These are phyloP conservation scores for Neurospora sp. DNA, from an alignment of 495 filamentous ascomycete genomes.

Conservation along the genomic window DNA sequence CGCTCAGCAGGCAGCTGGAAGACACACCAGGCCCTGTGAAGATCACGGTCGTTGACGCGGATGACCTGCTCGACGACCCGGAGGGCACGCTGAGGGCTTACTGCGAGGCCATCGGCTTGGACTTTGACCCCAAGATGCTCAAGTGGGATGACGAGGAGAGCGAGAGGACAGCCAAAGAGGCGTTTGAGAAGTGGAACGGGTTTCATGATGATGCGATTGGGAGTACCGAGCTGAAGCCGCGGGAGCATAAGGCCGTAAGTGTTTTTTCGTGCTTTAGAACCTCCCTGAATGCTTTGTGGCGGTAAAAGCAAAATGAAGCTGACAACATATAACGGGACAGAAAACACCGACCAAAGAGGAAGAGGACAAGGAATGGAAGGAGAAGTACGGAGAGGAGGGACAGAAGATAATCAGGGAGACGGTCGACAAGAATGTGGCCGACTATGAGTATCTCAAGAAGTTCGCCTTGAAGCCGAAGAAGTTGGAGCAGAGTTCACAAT, in stretches of 20 bases:
- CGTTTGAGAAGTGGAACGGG: constrained; percentile 92
- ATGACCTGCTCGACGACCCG: constrained; percentile 83
- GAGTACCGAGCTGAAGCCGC: constrained; percentile 59
- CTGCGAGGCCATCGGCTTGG: constrained; percentile 66
- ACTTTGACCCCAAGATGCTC: constrained; percentile 65
- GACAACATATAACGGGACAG: constrained; percentile 7
- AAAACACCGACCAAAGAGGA: constrained; percentile 40
- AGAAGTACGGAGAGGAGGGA: constrained; percentile 71
- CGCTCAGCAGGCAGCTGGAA: background rate
- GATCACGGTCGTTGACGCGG: constrained; percentile 88
- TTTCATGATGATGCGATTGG: constrained; percentile 92
- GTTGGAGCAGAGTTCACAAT: background rate
- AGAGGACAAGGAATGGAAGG: constrained; percentile 67
- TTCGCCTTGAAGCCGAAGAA: constrained; percentile 51
- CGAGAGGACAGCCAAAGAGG: constrained; percentile 49
- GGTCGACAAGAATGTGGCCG: constrained; percentile 67
- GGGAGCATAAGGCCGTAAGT: constrained; percentile 54
- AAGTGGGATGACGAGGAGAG: constrained; percentile 67
- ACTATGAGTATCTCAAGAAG: constrained; percentile 87
- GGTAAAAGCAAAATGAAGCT: background rate
- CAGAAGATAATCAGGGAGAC: constrained; percentile 65
- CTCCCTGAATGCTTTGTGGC: background rate
- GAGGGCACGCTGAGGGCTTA: constrained; percentile 60
- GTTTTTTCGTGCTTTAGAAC: too few species aligned
- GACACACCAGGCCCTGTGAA: constrained; percentile 14